phyloP scores from a whole-genome alignment of 2,329 filamentous ascomycete species.

The Rutstroemia sydowiana region DNA sequence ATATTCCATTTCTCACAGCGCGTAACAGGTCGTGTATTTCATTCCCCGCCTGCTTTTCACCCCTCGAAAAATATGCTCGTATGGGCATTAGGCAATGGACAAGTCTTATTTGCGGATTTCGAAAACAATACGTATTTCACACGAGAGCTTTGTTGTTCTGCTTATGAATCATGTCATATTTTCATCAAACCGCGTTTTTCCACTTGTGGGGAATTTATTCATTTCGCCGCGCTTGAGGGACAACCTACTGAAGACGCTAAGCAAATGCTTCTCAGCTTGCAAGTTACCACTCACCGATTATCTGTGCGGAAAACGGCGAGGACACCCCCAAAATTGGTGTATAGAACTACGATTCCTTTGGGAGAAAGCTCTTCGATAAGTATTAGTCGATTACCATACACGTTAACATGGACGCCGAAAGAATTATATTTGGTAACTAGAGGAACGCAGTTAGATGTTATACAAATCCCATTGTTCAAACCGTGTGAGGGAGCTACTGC shows the following conservation, averaged over 20 bases:
- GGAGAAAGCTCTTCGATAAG: neutral
- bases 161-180: neutral
- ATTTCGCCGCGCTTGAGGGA: neutral
- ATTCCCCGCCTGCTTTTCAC: neutral
- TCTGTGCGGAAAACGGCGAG: neutral
- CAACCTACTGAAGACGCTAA: neutral
- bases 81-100: neutral
- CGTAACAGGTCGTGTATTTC: neutral
- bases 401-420: neutral
- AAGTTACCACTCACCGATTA: neutral
- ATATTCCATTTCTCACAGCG: neutral
- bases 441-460: neutral
- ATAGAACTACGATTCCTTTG: neutral
- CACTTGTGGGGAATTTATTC: neutral
- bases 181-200: neutral
- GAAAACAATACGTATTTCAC: constrained; percentile 1
- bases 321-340: neutral
- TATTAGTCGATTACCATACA: neutral
- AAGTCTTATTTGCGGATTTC: constrained; percentile 1
- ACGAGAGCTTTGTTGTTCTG: neutral
- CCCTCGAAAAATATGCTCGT: neutral
- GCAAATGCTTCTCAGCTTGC: neutral
- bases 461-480: neutral
- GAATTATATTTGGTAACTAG: neutral
- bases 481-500: neutral